Evolutionary conservation across 495 filamentous ascomycete species (phyloP).

Genomic region (Penicillium steckii): DNA sequence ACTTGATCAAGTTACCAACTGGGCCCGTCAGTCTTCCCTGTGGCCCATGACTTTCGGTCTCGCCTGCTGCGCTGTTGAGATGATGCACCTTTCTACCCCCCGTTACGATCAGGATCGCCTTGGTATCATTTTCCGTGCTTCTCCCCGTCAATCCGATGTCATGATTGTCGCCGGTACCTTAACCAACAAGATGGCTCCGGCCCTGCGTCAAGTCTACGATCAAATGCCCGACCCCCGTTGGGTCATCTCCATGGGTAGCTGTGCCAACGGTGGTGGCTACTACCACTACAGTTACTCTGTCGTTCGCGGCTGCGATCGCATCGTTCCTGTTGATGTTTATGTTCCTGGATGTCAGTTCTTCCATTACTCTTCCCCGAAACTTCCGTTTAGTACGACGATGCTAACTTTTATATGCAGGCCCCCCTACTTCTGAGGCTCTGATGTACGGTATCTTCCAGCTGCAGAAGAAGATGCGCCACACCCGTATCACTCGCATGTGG

Average conservation of each 20-base stretch:
- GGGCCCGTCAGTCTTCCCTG: slow-evolving; percentile 88
- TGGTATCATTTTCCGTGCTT: slow-evolving; percentile 96
- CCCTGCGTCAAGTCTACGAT: slow-evolving; percentile 92
- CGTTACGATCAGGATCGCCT: slow-evolving; percentile 95
- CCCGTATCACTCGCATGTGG: slow-evolving; percentile 56
- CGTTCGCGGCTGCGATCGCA: slow-evolving; percentile 86
- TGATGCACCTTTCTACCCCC: slow-evolving; percentile 97
- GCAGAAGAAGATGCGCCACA: slow-evolving; percentile 91
- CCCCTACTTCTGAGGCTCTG: slow-evolving; percentile 85
- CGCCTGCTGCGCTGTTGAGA: slow-evolving; percentile 94
- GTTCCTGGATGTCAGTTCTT: slow-evolving; percentile 79
- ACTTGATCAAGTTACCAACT: slow-evolving; percentile 89
- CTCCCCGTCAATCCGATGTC: slow-evolving; percentile 91
- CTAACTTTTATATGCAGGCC: slow-evolving; percentile 43
- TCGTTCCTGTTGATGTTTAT: slow-evolving; percentile 95
- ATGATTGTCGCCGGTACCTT: slow-evolving; percentile 97
- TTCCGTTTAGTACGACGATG: neutral
- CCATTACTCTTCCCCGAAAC: neutral
- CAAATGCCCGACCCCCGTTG: slow-evolving; percentile 97
- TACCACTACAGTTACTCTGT: slow-evolving; percentile 97
- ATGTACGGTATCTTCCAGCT: slow-evolving; percentile 95
- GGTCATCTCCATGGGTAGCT: slow-evolving; percentile 94
- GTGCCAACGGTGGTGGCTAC: slow-evolving; percentile 95
- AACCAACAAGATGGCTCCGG: slow-evolving; percentile 98
- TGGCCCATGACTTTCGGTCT: slow-evolving; percentile 99